A percentile compares a stretch with the other conserved stretches of the same genome.
Conservation (phyloP, 257 asterid species). For the Henckelia pumila region DNA sequence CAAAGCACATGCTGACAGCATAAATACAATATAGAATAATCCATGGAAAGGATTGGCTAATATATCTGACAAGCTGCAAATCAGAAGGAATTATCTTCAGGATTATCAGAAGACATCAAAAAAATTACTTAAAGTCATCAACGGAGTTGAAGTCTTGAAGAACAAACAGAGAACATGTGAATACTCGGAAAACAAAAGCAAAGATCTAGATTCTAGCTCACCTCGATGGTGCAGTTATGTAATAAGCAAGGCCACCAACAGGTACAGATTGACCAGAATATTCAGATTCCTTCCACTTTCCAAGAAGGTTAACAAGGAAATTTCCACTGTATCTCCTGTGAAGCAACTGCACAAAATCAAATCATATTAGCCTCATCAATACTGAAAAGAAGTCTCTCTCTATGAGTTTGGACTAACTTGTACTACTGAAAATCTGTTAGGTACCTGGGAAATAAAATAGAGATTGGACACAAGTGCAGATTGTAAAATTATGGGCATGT, state of each 20-base stretch:
- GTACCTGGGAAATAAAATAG: slow-evolving; percentile 31
- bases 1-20: slow-evolving; percentile 42
- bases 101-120: not conserved
- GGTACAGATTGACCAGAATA: slow-evolving; percentile 31
- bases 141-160: not conserved
- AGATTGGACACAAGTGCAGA: slow-evolving; percentile 31
- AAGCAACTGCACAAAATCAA: slow-evolving; percentile 17
- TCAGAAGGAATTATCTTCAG: not conserved
- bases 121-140: not conserved
- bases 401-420: not conserved
- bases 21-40: slow-evolving; percentile 33
- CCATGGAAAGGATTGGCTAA: slow-evolving; percentile 40
- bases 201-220: not conserved
- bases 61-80: slow-evolving; percentile 39
- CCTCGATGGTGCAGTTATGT: slow-evolving; percentile 34
- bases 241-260: slow-evolving; percentile 29
- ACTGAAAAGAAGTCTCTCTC: not conserved
- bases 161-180: not conserved
- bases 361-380: not conserved
- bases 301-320: slow-evolving; percentile 29
- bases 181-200: not conserved
- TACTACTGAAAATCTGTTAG: not conserved
- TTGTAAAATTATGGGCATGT: slow-evolving; percentile 33
- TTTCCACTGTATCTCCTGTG: slow-evolving; percentile 28
- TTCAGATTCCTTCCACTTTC: slow-evolving; percentile 30